These are phyloP conservation scores for Anthracocystis panici-leucophaei DNA, from an alignment of 1,284 basidiomycete species.

Conservation along the genomic window DNA sequence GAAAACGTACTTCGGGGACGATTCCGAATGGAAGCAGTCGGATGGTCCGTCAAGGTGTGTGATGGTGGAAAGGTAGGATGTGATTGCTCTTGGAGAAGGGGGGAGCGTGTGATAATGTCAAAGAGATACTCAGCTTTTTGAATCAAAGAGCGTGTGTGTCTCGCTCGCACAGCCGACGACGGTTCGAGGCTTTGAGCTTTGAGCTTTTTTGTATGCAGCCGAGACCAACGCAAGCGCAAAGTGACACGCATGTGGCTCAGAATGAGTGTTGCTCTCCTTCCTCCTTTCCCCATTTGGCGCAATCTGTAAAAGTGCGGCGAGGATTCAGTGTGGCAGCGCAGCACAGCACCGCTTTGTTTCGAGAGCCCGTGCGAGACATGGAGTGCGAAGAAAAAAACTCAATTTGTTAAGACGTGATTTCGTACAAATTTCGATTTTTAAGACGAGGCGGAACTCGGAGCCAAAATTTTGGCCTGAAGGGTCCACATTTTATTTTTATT, in stretches of 20 bases:
- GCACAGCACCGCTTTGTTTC: neutral
- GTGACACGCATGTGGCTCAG: slow-evolving; percentile 13
- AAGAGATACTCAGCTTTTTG: neutral
- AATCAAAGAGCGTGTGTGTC: neutral
- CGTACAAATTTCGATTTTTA: neutral
- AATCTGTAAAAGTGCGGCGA: slow-evolving; percentile 13
- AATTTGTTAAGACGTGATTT: neutral
- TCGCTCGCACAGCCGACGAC: slow-evolving; percentile 14
- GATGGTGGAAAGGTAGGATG: neutral
- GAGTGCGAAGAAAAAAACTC: neutral
- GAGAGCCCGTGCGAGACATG: slow-evolving; percentile 6
- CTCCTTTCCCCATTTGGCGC: neutral
- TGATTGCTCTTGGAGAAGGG: neutral
- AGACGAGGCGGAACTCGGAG: slow-evolving; percentile 19
- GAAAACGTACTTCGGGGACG: neutral
- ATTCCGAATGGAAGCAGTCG: neutral
- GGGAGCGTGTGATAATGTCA: neutral
- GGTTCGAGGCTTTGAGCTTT: slow-evolving; percentile 12
- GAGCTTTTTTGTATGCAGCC: slow-evolving; percentile 13
- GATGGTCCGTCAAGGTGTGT: neutral
- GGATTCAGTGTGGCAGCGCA: slow-evolving; percentile 19
- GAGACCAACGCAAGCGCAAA: slow-evolving; percentile 10
- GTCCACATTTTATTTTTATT: slow-evolving; percentile 21
- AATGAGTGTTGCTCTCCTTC: slow-evolving; percentile 14
- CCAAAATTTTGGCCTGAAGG: slow-evolving; percentile 9